phyloP scores from a whole-genome alignment of 1,284 basidiomycete species.

The Sphaerobolus stellatus region DNA sequence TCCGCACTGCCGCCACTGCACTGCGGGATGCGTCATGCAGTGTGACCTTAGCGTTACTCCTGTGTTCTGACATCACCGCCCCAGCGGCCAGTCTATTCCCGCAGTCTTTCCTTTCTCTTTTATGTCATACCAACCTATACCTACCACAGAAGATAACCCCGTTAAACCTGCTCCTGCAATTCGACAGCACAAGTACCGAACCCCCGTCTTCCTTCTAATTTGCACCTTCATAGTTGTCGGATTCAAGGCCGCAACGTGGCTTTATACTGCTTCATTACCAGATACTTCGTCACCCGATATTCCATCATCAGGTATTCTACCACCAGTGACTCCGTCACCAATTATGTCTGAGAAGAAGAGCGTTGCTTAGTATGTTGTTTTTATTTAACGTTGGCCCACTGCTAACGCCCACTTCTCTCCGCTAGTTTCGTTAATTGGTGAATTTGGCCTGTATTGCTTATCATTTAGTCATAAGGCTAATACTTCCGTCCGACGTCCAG shows the following conservation, averaged over 20 bases:
- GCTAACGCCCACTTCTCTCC: slow-evolving; percentile 9
- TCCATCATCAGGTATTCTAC: background rate
- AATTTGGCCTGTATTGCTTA: slow-evolving; percentile 11
- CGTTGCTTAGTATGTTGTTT: slow-evolving; percentile 71
- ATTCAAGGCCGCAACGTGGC: slow-evolving; percentile 1
- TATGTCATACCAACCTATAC: slow-evolving; percentile 12
- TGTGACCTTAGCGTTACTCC: too few species aligned
- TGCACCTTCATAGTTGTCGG: background rate
- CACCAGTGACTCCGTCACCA: background rate
- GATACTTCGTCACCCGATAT: background rate
- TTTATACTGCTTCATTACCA: background rate
- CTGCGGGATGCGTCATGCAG: too few species aligned
- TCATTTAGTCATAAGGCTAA: slow-evolving; percentile 12
- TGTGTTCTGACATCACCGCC: too few species aligned
- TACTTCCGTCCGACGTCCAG: slow-evolving; percentile 48
- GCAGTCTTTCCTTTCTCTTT: background rate
- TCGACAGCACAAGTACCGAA: too few species aligned
- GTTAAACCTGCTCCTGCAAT: background rate
- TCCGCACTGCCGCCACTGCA: too few species aligned
- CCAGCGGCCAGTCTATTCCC: background rate
- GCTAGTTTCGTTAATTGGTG: slow-evolving; percentile 73
- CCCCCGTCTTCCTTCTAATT: background rate
- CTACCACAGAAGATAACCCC: slow-evolving; percentile 3
- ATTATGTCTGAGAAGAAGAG: slow-evolving; percentile 37
- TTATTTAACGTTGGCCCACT: slow-evolving; percentile 5